Base-by-base conservation (phyloP, 2,329 filamentous ascomycete species). In the Aspergillus aculeatus region DNA sequence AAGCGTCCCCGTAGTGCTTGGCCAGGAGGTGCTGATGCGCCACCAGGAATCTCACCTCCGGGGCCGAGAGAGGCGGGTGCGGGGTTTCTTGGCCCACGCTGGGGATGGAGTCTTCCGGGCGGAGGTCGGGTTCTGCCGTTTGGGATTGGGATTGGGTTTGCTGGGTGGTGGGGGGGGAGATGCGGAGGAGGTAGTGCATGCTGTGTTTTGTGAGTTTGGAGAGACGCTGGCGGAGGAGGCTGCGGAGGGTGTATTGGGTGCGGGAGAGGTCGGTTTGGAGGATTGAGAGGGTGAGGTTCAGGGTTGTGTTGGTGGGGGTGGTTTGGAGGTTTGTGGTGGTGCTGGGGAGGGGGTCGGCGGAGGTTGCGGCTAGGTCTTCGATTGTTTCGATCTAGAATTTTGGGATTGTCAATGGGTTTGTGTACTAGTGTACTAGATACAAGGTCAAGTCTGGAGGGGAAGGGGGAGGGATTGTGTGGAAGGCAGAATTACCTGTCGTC, bases 251-350 rank as follows among this genome's bases (percentile, higher is more conserved):
- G 71, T 92, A 99, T 78, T 96, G 96, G 78, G 91, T 96, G 50
- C 95, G 84, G 75, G 97, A 93, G 57, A 99, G 85, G 78, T 99
- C 95, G 6, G 96, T 98, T 80, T 99, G 95, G 57, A 97, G 88
- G 63, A 99, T 89, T 52, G 97, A 96, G 71, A 98, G 87, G 62
- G 87, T 87, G 75, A 99, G 96, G 74, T 96, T 98, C 64, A 91
- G 93, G 90, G 90, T 94, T 16, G 35, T 54, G 9, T 24, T 54
- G 41, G 52, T 44, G 26, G 26, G 7, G 11, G 12, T 26, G 19
- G 24, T 24, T 16, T 21, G 9, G 5, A 5, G 23, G 83, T 93
- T 85, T 60, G 60, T 57, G 54, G 50, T 64, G 54, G 64, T 52
- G 35, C 49, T 55, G 31, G 62, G 23, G 23, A 23, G 23, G 23